Base-by-base conservation (phyloP, 2,329 filamentous ascomycete genomes). In the Calonectria multiphialidica region DNA sequence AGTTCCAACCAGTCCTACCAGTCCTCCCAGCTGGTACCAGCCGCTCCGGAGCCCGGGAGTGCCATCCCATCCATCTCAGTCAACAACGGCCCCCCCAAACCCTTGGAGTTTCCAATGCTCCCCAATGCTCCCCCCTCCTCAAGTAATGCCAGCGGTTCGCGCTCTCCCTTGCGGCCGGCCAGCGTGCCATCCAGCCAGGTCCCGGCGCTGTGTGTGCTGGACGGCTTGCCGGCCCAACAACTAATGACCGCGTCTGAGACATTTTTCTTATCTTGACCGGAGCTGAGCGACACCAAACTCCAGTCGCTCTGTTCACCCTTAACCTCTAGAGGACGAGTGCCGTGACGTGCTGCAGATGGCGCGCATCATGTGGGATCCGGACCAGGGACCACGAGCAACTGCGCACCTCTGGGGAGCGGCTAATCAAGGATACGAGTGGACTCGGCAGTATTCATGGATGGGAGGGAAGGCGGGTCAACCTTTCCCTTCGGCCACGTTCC, bases 361-460 rank as follows among this genome's bases (percentile, higher is more conserved):
- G 72, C 72, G 70, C 70, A 77, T 77, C 74, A 76, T 76, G 74
- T 74, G 75, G 68, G 47, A 76, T 70, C 50, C 35, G 45, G 65
- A 73, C 66, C 72, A 77, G 73, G 65, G 40, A 73, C 42, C 72
- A 18, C 23, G 72, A 62, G 44, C 47, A 70, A 53, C 21, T 45
- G 50, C 47, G 40, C 68, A 72, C 75, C 70, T 70, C 65, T 42
- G 68, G 71, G 40, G 59, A 59, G 61, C 77, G 77, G 77, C 72
- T 79, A 79, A 72, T 70, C 71, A 73, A 79, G 78, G 78, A 65
- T 79, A 79, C 66, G 71, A 66, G 64, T 75, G 78, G 78, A 68
- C 74, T 64, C 72, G 68, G 72, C 57, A 74, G 72, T 75, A 64
- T 76, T 75, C 72, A 70, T 74, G 63, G 73, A 78, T 75, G 61